Evolutionary conservation across 2,329 filamentous ascomycete genomes (phyloP).

Genomic region (Chaetoscypha palmicola): DNA sequence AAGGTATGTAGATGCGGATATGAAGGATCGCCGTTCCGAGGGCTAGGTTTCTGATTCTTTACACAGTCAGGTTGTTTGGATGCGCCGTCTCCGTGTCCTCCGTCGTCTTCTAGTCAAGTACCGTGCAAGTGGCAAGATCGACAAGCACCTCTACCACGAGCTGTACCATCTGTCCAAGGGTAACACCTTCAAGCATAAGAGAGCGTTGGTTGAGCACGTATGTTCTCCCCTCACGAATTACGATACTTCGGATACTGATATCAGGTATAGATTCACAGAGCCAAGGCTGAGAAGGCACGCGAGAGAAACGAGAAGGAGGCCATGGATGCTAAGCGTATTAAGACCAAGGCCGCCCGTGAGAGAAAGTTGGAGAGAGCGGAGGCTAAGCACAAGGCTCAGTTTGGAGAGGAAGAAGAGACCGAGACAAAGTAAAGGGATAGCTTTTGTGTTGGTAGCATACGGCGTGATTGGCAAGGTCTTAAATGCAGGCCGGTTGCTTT

Average conservation of each 20-base stretch:
- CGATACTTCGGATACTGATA: conserved; percentile 15
- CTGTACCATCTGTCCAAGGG: conserved; percentile 99
- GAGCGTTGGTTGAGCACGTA: conserved; percentile 99
- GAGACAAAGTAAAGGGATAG: conserved; percentile 30
- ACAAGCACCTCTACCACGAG: conserved; percentile 99
- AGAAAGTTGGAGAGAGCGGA: conserved; percentile 87
- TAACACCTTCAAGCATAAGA: conserved; percentile 99
- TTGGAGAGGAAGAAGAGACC: conserved; percentile 57
- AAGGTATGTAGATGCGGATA: conserved; percentile 55
- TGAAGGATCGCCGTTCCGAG: conserved; percentile 25
- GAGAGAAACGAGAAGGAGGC: conserved; percentile 96
- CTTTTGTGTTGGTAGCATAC: conserved; percentile 28
- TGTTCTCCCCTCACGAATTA: conserved; percentile 39
- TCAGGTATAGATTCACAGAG: conserved; percentile 84
- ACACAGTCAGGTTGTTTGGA: conserved; percentile 91
- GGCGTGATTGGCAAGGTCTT: conserved; percentile 31
- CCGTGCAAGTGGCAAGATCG: conserved; percentile 99
- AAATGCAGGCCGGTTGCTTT: conserved; percentile 31
- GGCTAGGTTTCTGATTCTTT: conserved; percentile 26
- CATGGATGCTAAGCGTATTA: conserved; percentile 99
- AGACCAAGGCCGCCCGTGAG: conserved; percentile 99
- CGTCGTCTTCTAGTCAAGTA: conserved; percentile 99
- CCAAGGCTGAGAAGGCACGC: conserved; percentile 98
- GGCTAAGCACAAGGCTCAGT: conserved; percentile 83
- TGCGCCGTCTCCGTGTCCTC: conserved; percentile 98